phyloP scores from a whole-genome alignment of 805 yeast species.

The Ogataea dorogensis region DNA sequence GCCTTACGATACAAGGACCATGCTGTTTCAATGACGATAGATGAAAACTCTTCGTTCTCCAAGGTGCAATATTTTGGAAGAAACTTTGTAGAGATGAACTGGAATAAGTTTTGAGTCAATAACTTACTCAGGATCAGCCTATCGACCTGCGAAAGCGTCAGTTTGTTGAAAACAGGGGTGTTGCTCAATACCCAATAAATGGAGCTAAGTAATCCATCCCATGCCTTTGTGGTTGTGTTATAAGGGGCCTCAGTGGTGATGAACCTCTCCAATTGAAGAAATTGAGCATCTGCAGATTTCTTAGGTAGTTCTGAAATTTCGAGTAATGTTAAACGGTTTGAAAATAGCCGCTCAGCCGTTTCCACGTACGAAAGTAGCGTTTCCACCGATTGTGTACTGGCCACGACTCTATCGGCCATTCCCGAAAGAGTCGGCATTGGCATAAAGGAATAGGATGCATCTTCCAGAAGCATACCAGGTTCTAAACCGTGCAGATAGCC shows the following conservation, averaged over 20 bases:
- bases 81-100: constrained; percentile 18
- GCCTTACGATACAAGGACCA: constrained; percentile 32
- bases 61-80: constrained; percentile 21
- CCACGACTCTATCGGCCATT: constrained; percentile 8
- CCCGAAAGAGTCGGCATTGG: constrained; percentile 3
- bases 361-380: constrained; percentile 24
- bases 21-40: constrained; percentile 15
- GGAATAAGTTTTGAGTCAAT: constrained; percentile 22
- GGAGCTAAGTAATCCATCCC: constrained; percentile 29
- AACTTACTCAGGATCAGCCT: constrained; percentile 23
- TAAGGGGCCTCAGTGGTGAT: constrained; percentile 26
- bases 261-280: constrained; percentile 25
- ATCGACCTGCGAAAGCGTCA: constrained; percentile 23
- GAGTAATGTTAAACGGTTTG: constrained; percentile 27
- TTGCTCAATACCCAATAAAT: constrained; percentile 29
- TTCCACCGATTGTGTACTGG: constrained; percentile 19
- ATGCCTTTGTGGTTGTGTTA: constrained; percentile 20
- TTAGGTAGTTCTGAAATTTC: constrained; percentile 25
- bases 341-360: constrained; percentile 29
- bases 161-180: constrained; percentile 27
- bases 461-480: constrained; percentile 3
- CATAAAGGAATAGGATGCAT: not conserved
- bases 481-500: constrained; percentile 16
- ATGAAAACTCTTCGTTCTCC: constrained; percentile 10
- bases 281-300: constrained; percentile 20